Conservation (phyloP, 768 basidiomycete species). For the Astraeus odoratus region DNA sequence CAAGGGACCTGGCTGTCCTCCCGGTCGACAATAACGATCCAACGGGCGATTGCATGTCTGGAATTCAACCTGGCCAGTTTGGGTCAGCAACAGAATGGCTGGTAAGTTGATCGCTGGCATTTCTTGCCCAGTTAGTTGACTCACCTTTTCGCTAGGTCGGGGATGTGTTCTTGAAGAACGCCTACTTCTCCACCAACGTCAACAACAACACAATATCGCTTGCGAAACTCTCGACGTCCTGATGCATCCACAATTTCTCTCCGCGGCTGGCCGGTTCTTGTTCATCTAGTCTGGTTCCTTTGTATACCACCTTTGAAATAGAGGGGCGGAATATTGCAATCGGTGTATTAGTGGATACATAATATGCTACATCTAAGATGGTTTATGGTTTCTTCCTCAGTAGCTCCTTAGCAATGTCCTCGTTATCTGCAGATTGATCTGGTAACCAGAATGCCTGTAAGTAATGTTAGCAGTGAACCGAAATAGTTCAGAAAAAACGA, state of each 20-base stretch:
- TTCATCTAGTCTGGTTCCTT: too few species aligned
- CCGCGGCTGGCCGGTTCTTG: slow-evolving; percentile 9
- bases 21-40: slow-evolving; percentile 45
- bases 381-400: slow-evolving; percentile 44
- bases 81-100: slow-evolving; percentile 62
- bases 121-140: neutral
- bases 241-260: neutral
- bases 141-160: slow-evolving; percentile 35
- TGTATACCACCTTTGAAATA: slow-evolving; percentile 1
- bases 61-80: slow-evolving; percentile 58
- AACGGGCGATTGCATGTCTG: slow-evolving; percentile 60
- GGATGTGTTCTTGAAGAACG: slow-evolving; percentile 75
- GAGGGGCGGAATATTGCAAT: neutral
- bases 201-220: slow-evolving; percentile 51
- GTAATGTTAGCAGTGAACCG: slow-evolving; percentile 5
- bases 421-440: slow-evolving; percentile 59
- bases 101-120: slow-evolving; percentile 32
- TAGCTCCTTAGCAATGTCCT: slow-evolving; percentile 65
- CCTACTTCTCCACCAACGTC: slow-evolving; percentile 62
- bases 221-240: slow-evolving; percentile 41
- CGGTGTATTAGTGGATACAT: neutral
- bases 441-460: slow-evolving; percentile 58
- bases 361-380: neutral
- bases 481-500: neutral
- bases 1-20: slow-evolving; percentile 56